Evolutionary conservation across 768 basidiomycete genomes (phyloP).

Genomic region (Macrolepiota fuliginosa): DNA sequence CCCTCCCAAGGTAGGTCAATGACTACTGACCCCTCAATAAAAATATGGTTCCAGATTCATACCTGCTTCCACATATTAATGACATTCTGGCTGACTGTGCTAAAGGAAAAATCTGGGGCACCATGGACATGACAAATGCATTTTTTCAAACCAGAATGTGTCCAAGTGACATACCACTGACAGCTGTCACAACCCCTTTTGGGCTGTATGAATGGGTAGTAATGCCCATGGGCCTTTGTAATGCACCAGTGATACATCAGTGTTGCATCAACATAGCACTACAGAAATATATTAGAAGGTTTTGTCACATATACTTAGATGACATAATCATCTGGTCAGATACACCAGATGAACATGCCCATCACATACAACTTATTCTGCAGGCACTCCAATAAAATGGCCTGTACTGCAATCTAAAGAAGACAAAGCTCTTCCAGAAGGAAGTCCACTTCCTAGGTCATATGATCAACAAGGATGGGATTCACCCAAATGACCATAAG

Average conservation of each 20-base stretch:
- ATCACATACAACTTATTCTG: constrained; percentile 23
- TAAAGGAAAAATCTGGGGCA: constrained; percentile 30
- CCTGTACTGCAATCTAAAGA: constrained; percentile 18
- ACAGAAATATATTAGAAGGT: constrained; percentile 27
- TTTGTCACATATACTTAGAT: constrained; percentile 34
- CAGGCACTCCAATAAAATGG: constrained; percentile 18
- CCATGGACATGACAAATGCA: constrained; percentile 35
- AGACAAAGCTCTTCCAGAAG: constrained; percentile 15
- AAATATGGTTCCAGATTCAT: constrained; percentile 10
- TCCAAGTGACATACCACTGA: constrained; percentile 21
- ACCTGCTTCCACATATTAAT: constrained; percentile 17
- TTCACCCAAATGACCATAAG: constrained; percentile 19
- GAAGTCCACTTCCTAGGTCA: constrained; percentile 31
- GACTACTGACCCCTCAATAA: constrained; percentile 30
- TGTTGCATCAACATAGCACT: constrained; percentile 31
- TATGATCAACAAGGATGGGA: constrained; percentile 29
- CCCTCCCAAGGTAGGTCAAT: constrained; percentile 31
- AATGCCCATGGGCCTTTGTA: constrained; percentile 33
- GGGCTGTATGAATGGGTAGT: constrained; percentile 35
- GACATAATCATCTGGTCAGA: constrained; percentile 42
- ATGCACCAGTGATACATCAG: constrained; percentile 29
- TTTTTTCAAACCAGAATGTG: constrained; percentile 34
- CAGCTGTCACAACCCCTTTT: constrained; percentile 24
- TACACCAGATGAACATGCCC: constrained; percentile 33
- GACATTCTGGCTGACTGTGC: constrained; percentile 29